Evolutionary conservation across 441 rosid genomes (phyloP).

Genomic region (Lepidium campestre): DNA sequence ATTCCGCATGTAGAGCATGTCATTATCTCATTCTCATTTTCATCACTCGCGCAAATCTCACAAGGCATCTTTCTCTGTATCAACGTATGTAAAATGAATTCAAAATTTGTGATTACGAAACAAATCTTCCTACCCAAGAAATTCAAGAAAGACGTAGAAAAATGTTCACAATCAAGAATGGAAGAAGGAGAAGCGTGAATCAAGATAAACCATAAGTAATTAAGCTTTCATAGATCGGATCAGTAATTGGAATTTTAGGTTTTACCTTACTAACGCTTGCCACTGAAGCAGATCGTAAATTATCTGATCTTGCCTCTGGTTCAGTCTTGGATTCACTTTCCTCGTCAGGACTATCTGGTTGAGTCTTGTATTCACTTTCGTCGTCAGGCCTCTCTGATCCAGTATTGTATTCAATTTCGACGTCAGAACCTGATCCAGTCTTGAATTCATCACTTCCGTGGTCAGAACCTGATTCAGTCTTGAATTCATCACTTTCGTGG

Average conservation of each 20-base stretch:
- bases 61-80: not conserved
- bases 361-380: too few species aligned
- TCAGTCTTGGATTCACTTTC: too few species aligned
- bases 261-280: not conserved
- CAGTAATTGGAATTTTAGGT: not conserved
- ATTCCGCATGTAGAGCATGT: not conserved
- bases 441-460: too few species aligned
- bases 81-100: not conserved
- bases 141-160: not conserved
- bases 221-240: not conserved
- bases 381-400: too few species aligned
- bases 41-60: constrained; percentile 1
- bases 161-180: not conserved
- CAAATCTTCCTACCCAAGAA: not conserved
- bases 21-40: not conserved
- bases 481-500: too few species aligned
- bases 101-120: not conserved
- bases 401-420: too few species aligned
- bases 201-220: not conserved
- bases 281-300: too few species aligned
- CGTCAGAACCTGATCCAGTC: too few species aligned
- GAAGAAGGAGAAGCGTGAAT: not conserved
- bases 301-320: too few species aligned
- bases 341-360: too few species aligned
- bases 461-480: too few species aligned